Evolutionary conservation across 208 protist species (phyloP).

Genomic region (Naegleria lovaniensis): DNA sequence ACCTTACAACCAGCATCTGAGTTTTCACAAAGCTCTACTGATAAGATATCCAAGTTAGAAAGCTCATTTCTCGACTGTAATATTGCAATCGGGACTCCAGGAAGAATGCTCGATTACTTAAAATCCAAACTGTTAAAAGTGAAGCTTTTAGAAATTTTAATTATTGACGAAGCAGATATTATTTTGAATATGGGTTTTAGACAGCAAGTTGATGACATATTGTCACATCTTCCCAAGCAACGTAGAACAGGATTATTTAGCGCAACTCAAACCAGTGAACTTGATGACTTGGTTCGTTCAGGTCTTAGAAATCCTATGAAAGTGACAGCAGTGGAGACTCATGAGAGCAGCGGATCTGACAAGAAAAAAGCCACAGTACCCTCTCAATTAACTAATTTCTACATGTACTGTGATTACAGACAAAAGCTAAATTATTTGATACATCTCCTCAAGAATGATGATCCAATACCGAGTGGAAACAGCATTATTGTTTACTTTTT

Average conservation of each 20-base stretch:
- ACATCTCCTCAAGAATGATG: not conserved
- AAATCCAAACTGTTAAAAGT: constrained; percentile 48
- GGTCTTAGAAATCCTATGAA: constrained; percentile 69
- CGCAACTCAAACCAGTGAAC: constrained; percentile 80
- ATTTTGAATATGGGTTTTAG: constrained; percentile 83
- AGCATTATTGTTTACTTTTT: constrained; percentile 78
- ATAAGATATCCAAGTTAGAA: not conserved
- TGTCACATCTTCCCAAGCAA: constrained; percentile 76
- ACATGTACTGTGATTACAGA: constrained; percentile 35
- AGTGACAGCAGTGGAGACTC: not conserved
- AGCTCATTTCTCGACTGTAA: constrained; percentile 46
- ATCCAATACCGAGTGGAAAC: not conserved
- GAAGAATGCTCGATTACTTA: constrained; percentile 75
- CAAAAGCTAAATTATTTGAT: constrained; percentile 3
- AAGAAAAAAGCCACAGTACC: not conserved
- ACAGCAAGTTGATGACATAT: constrained; percentile 73
- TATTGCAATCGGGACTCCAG: constrained; percentile 77
- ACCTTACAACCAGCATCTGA: not conserved
- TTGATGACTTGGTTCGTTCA: constrained; percentile 70
- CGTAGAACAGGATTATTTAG: constrained; percentile 78
- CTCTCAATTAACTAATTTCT: constrained; percentile 65
- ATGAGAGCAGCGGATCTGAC: not conserved
- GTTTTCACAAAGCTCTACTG: not conserved
- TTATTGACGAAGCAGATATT: constrained; percentile 84
- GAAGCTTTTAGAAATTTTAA: constrained; percentile 67